Evolutionary conservation across 257 asterid genomes (phyloP), one percentile per base, ranked within the genome.

Genomic region (Salvia rosmarinus): DNA sequence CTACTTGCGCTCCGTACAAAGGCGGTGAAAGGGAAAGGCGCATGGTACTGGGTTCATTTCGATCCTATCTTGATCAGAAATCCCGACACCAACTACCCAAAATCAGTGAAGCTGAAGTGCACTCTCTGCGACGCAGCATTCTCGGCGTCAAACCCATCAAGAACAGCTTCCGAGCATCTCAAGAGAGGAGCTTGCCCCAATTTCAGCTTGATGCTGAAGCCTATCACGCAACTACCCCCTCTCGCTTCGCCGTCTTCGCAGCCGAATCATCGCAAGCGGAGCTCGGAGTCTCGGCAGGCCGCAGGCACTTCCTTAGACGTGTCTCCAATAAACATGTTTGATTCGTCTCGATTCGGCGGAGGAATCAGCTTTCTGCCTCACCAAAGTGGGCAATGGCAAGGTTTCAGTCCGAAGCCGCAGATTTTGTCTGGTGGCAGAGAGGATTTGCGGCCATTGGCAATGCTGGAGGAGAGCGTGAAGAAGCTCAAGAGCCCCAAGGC

Each of bases 31-130:
- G 98, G 98, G 66, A 93, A 90, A 84, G 98, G 98, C 17, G 98
- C 98, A 1, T 93, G 98, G 98, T 93, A 93, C 52, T 93, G 98
- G 98, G 81, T 90, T 77, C 96, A 93, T 73, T 83, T 93, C 8
- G 97, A 93, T 82, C 98, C 98, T 16, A 70, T 90, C 74, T 63
- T 90, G 71, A 74, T 93, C 60, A 81, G 65, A 17, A 81, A 85
- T 30, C 85, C 94, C 3, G 97, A 89, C n/a, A 86, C 85, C 67
- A 72, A 85, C 71, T 72, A 63, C 32, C 97, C 97, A 0, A 90
- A 90, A 58, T 88, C 96, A 1, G 98, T 93, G 37, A 93, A 93
- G 54, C 95, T 93, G 35, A 82, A 81, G 84, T 93, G 98, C 82
- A 82, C 76, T 32, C 85, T 87, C 10, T 91, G 97, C 67, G 88